Evolutionary conservation across 2,329 filamentous ascomycete species (phyloP).

Genomic region (Cyanodermella asteris): DNA sequence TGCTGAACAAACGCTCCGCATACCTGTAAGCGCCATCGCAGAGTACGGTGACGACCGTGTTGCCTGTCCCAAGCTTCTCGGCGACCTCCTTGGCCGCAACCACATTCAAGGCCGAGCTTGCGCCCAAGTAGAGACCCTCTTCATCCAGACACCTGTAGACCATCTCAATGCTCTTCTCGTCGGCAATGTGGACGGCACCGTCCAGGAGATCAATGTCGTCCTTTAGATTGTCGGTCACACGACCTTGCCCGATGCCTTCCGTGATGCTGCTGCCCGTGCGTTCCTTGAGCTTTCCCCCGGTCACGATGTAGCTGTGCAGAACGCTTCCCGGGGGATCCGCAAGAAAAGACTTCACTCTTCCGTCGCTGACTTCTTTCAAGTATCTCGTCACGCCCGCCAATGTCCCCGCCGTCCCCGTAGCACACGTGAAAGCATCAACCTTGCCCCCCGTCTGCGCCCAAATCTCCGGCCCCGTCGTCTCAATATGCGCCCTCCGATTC

Average conservation of each 20-base stretch:
- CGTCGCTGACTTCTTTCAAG: slow-evolving; percentile 61
- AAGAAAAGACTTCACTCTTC: slow-evolving; percentile 65
- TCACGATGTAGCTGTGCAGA: slow-evolving; percentile 75
- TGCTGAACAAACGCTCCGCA: slow-evolving; percentile 78
- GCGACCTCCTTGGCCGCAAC: slow-evolving; percentile 88
- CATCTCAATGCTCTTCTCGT: slow-evolving; percentile 94
- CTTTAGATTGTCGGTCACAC: slow-evolving; percentile 82
- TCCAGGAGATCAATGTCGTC: slow-evolving; percentile 71
- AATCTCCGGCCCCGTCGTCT: slow-evolving; percentile 93
- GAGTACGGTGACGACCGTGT: slow-evolving; percentile 81
- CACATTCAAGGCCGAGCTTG: slow-evolving; percentile 84
- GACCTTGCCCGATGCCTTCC: slow-evolving; percentile 90
- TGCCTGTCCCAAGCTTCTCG: slow-evolving; percentile 65
- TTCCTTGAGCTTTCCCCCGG: slow-evolving; percentile 64
- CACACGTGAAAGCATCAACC: slow-evolving; percentile 85
- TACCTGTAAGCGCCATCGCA: slow-evolving; percentile 97
- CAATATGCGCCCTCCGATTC: slow-evolving; percentile 81
- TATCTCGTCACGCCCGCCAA: slow-evolving; percentile 75
- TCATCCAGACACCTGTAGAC: slow-evolving; percentile 91
- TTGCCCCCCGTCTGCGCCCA: slow-evolving; percentile 77
- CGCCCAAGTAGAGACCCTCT: slow-evolving; percentile 85
- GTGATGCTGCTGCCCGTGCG: slow-evolving; percentile 75
- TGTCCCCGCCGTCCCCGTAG: slow-evolving; percentile 81
- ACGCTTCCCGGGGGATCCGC: slow-evolving; percentile 89
- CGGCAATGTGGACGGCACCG: slow-evolving; percentile 61